Evolutionary conservation across 1,139 yeast species (phyloP), one percentile per base, ranked within the genome.

Genomic region (Wickerhamiella infanticola): DNA sequence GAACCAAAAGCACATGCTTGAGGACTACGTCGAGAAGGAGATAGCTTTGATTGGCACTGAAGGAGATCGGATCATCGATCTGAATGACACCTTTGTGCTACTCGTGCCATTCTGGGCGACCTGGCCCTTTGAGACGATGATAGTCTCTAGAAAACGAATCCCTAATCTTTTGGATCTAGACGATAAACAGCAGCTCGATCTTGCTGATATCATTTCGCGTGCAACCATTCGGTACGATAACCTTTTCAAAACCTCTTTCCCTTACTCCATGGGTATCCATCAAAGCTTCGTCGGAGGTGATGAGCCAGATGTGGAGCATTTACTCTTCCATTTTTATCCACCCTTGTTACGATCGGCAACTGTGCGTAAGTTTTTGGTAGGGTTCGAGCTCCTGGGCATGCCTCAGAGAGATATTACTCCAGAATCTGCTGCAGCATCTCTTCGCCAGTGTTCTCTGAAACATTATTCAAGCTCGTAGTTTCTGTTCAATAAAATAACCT

Each of bases 31-130:
- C n/a, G 56, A 67, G 47, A 60, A 76, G 45, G 90, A 81, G 58
- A 55, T 75, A 37, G 58, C 66, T 44, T 73, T 74, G 52, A 63
- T 61, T 49, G 67, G 67, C 47, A 37, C 50, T 13, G 45, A 50
- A n/a, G 55, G 51, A 25, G 48, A 52, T 40, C 70, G 90, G 50
- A 56, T 78, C 40, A 79, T 81, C 7, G 67, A 70, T 31, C 69
- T 73, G 49, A 81, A 80, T 57, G 82, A 74, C 51, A 67, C 77
- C 2, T 81, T 81, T 53, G 57, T 80, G 37, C 82, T 74, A n/a
- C 77, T 80, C 13, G 85, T 81, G 11, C 88, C 90, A 43, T 81
- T 76, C 62, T 81, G 90, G 90, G 90, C 88, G 3, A 69, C 77
- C 43, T 81, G 90, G 88, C 90, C 90, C 5, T 81, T 79, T 60